Evolutionary conservation across 2,329 filamentous ascomycete species (phyloP).

Genomic region (Chrysoporthe cubensis): DNA sequence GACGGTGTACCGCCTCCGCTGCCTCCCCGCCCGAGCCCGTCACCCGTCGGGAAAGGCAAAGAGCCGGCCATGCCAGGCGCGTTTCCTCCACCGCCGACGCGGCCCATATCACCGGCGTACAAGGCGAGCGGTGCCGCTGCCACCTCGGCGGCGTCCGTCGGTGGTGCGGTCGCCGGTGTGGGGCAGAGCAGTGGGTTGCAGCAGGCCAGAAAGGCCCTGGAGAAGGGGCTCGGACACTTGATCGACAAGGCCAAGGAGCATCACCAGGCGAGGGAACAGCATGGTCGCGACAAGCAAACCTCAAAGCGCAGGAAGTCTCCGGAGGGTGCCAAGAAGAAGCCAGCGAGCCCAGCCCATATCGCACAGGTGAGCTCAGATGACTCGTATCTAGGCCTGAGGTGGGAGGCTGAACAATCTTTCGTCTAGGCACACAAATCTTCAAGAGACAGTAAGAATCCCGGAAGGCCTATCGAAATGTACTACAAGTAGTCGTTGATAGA

Average conservation of each 20-base stretch:
- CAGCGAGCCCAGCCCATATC: not conserved
- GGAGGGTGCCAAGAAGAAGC: not conserved
- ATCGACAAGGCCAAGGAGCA: constrained; percentile 28
- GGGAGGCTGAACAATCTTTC: constrained; percentile 15
- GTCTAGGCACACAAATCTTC: not conserved
- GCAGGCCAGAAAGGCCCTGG: constrained; percentile 27
- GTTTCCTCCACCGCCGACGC: constrained; percentile 20
- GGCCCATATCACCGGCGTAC: constrained; percentile 5
- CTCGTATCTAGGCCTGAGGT: not conserved
- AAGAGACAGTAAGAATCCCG: not conserved
- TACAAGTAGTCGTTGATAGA: constrained; percentile 1
- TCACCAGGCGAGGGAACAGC: constrained; percentile 21
- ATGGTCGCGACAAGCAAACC: constrained; percentile 7
- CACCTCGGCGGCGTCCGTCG: constrained; percentile 22
- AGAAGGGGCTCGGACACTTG: constrained; percentile 22
- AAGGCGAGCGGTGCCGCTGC: constrained; percentile 25
- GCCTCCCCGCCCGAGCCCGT: constrained; percentile 17
- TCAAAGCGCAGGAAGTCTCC: constrained; percentile 5
- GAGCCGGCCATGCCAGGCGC: constrained; percentile 20
- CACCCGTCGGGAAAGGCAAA: constrained; percentile 14
- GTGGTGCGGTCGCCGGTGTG: constrained; percentile 23
- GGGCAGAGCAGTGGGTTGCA: constrained; percentile 17
- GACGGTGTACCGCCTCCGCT: constrained; percentile 15
- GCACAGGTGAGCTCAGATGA: constrained; percentile 11
- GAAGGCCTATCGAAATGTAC: constrained; percentile 12